Base-by-base conservation (phyloP, 129 eudicot genomes). In the Ambrosia artemisiifolia region DNA sequence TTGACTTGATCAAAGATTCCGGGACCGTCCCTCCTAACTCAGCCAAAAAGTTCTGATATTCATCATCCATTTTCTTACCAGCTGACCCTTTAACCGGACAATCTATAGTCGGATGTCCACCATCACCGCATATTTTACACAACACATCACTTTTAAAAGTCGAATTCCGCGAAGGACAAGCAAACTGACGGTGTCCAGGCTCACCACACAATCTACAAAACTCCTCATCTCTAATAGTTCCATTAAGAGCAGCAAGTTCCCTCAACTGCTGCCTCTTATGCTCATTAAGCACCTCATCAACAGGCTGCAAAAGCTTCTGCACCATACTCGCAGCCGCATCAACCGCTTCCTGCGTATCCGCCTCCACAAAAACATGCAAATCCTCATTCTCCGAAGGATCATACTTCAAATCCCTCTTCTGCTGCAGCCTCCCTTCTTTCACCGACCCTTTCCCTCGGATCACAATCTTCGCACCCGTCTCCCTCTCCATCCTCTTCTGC, bases 11-110 rank as follows among this genome's bases (percentile, higher is more conserved):
- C 14, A 65, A 30, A 3, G 85, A 73, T 18, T 91, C 95, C 1
- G 95, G 95, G 16, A 83, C 77, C 4, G 95, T 85, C 32, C 95
- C 97, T 5, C 97, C 97, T 18, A 91, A 83, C 72, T 91, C 97
- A 2, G 92, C 90, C 78, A 91, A 70, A 66, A 91, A 91, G 53
- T 83, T 91, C 63, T 88, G 91, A 68, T 91, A 91, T 67, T 91
- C 97, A 19, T 88, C 97, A 43, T 91, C 97, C 95, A 91, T 91
- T 50, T 91, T 91, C 90, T 91, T 91, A 66, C 95, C 95, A 3
- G 90, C 67, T 7, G 95, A 72, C 61, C 78, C 89, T 86, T 91
- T 91, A 30, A 91, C 90, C 0, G 97, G 95, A 79, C 97, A 91
- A 50, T 91, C 97, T 47, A 85, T 91, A 18, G 97, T 91, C 0